Base-by-base conservation (phyloP, 2,329 filamentous ascomycete genomes). In the Cercospora sp. region DNA sequence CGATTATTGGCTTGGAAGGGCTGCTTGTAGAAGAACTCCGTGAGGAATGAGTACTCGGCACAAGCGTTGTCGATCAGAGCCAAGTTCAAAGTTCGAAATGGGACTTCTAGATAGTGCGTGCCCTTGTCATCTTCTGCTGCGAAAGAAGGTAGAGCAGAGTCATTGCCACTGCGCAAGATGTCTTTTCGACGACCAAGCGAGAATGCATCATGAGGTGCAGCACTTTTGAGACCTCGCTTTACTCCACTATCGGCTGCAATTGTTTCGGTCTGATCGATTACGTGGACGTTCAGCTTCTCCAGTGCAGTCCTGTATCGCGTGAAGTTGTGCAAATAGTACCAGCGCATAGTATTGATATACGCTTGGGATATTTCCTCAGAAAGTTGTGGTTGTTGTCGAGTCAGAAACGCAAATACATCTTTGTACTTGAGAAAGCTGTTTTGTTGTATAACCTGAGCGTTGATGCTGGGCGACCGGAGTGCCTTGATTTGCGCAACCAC, bases 281-380 rank as follows among this genome's bases (percentile, higher is more conserved):
- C 80, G 76, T 97, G 93, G 2, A 98, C 80, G 75, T 91, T 94
- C 68, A 99, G 85, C 78, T 93, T 96, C 65, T 91, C 90, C 5
- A 99, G 84, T 0, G 95, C 90, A 73, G 90, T 89, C 71, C 91
- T 89, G 79, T 99, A 99, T 36, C 94, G 89, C 3, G 88, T 89
- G 77, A 99, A 99, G 78, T 97, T 92, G 72, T 91, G 95, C 63
- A 91, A 82, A 78, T 98, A 98, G 77, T 99, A 99, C 95, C 95
- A 99, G 63, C 93, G 89, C 93, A 99, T 99, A 0, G 96, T 99
- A 78, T 97, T 97, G 82, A 96, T 90, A 76, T 99, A 99, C 3
- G 96, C 95, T 78, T 93, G 91, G 8, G 89, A 89, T 72, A 99
- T 97, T 79, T 99, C 92, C 63, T 94, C 90, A 8, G 92, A 93